These are phyloP conservation scores for Phytopythium oedochilum DNA, from an alignment of 352 stramenopile genomes.

Conservation along the genomic window DNA sequence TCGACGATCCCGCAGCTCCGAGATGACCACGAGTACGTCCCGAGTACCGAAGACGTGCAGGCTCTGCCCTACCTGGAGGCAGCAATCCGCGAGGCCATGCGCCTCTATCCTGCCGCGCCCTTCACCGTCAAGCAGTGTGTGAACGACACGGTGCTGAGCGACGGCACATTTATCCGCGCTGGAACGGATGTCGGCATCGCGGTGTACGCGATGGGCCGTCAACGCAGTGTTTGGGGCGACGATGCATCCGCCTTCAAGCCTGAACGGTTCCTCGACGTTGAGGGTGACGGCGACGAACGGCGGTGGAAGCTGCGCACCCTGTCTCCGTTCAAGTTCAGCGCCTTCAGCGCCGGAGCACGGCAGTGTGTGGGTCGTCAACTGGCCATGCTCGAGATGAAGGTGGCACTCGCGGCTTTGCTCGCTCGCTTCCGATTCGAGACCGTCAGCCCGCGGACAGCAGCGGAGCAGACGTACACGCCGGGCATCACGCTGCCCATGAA, in stretches of 20 bases:
- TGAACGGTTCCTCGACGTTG: constrained; percentile 33
- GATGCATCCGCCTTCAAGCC: constrained; percentile 37
- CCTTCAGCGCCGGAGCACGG: constrained; percentile 29
- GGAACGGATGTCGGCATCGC: constrained; percentile 30
- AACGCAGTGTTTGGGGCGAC: constrained; percentile 36
- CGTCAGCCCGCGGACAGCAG: constrained; percentile 18
- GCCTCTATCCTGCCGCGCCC: constrained; percentile 44
- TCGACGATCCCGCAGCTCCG: constrained; percentile 19
- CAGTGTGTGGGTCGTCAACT: constrained; percentile 37
- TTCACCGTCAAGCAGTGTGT: constrained; percentile 40
- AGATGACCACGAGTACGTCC: constrained; percentile 15
- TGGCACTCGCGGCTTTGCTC: constrained; percentile 48
- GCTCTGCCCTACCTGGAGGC: constrained; percentile 51
- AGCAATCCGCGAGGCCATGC: constrained; percentile 49
- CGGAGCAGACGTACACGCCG: constrained; percentile 56
- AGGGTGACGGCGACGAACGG: constrained; percentile 6
- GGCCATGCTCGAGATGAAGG: constrained; percentile 50
- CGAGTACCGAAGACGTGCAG: constrained; percentile 39
- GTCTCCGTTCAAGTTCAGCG: constrained; percentile 28
- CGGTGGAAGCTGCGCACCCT: constrained; percentile 14
- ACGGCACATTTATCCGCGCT: constrained; percentile 19
- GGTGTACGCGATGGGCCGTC: constrained; percentile 34
- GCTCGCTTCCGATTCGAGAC: constrained; percentile 35
- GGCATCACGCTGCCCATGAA: constrained; percentile 50
- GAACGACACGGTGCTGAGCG: constrained; percentile 37